Base-by-base conservation (phyloP, 495 filamentous ascomycete genomes). In the Penicillium crystallinum region DNA sequence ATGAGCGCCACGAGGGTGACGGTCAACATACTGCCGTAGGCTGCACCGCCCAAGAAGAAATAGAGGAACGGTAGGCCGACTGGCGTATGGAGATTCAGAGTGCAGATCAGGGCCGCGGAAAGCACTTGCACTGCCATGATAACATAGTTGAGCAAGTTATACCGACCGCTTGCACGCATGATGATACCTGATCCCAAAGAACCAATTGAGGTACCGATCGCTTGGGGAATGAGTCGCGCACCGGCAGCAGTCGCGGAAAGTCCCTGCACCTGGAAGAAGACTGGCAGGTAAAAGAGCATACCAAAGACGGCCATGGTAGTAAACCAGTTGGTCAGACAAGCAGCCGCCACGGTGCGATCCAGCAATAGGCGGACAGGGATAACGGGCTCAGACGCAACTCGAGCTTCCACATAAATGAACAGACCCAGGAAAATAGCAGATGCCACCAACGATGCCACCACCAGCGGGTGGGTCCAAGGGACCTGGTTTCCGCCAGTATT, bases 401-500 rank as follows among this genome's bases (percentile, higher is more conserved):
- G 66, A 8, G 80, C 80, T 68, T 88, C 83, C 47, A 95, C 77
- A 68, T 86, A 90, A 29, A 76, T 58, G 37, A 96, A 83, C 4
- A 70, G 33, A 1, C 64, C 53, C 4, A 78, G 53, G 47, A 81
- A 83, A 6, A 81, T 74, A 0, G 73, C 55, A 4, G 86, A 85
- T 1, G 93, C 70, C 0, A 86, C 83, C 12, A 97, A 66, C 0
- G 81, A 78, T 4, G 75, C 78, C 17, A 90, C 66, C 4, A 95
- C 83, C n/a, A 96, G 70, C 2, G 89, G 90, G 50, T 95, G 87
- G 1, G 73, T 80, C 91, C 91, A 96, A 2, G 90, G 87, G 0
- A 96, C 80, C 15, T 89, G 66, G 52, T 92, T 95, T 6, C 91
- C 91, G 11, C 90, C 91, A 1, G 87, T 82, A 59, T 90, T 96